Evolutionary conservation across 768 basidiomycete genomes (phyloP).

Genomic region (Kwoniella sp.): DNA sequence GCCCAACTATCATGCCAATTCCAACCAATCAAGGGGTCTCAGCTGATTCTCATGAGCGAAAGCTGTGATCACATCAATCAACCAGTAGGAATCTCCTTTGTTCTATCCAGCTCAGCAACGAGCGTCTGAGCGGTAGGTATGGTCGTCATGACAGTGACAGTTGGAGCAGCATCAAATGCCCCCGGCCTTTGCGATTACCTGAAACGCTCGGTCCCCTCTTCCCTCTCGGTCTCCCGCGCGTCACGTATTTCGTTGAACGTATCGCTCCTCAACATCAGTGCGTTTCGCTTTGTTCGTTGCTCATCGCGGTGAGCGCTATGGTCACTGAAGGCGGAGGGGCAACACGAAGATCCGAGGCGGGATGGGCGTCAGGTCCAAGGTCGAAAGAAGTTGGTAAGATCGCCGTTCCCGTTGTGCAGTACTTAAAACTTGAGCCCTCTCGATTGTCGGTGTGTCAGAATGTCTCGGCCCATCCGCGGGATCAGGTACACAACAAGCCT

Average conservation of each 20-base stretch:
- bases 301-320: too few relatives aligned
- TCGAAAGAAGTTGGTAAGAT: too few relatives aligned
- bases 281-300: not conserved
- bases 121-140: slow-evolving; percentile 1
- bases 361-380: too few relatives aligned
- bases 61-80: not conserved
- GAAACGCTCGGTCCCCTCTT: slow-evolving; percentile 1
- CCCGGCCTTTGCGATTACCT: not conserved
- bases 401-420: too few relatives aligned
- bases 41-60: not conserved
- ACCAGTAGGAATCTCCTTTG: not conserved
- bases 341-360: too few relatives aligned
- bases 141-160: too few relatives aligned
- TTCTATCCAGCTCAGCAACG: not conserved
- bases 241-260: too few relatives aligned
- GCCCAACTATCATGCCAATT: too few relatives aligned
- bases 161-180: not conserved
- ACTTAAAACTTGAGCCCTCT: too few relatives aligned
- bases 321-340: too few relatives aligned
- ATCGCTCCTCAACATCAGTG: not conserved
- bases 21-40: not conserved
- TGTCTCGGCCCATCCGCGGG: not conserved
- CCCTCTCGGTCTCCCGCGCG: not conserved
- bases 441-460: not conserved
- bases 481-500: not conserved